A percentile compares a stretch with the other conserved stretches of the same genome.
Evolutionary conservation across 1,139 yeast species (phyloP).

Genomic region (Wickerhamomyces sp.): DNA sequence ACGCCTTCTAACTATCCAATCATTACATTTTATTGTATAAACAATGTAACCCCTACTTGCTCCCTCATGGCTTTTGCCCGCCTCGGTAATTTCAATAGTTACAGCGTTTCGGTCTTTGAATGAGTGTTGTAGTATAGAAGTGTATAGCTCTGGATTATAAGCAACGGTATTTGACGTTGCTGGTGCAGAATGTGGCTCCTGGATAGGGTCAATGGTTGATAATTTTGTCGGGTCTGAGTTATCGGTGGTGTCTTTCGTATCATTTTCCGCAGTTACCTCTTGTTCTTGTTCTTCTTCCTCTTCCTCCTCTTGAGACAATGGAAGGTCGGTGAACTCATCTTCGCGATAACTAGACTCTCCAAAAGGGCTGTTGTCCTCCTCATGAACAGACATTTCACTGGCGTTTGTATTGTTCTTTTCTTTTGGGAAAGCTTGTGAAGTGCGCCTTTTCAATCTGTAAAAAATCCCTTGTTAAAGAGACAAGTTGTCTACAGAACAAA

Average conservation of each 20-base stretch:
- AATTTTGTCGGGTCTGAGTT: conserved; percentile 8
- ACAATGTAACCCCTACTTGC: conserved; percentile 64
- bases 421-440: too few species aligned
- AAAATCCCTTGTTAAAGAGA: too few species aligned
- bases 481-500: too few species aligned
- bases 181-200: neutral
- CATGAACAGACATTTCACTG: conserved; percentile 22
- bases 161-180: conserved; percentile 13
- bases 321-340: conserved; percentile 23
- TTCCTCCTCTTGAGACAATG: conserved; percentile 17
- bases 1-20: conserved; percentile 59
- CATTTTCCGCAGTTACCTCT: neutral
- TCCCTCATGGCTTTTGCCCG: conserved; percentile 75
- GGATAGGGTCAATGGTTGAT: neutral
- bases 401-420: too few species aligned
- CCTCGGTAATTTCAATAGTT: conserved; percentile 59
- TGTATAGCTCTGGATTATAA: conserved; percentile 18
- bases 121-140: conserved; percentile 13
- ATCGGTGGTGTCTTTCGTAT: conserved; percentile 4
- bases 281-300: conserved; percentile 5
- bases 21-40: conserved; percentile 65
- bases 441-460: too few species aligned
- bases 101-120: conserved; percentile 16
- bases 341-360: conserved; percentile 27
- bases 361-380: conserved; percentile 52